phyloP scores from a whole-genome alignment of 495 filamentous ascomycete species.

The Aspergillus asperescens region DNA sequence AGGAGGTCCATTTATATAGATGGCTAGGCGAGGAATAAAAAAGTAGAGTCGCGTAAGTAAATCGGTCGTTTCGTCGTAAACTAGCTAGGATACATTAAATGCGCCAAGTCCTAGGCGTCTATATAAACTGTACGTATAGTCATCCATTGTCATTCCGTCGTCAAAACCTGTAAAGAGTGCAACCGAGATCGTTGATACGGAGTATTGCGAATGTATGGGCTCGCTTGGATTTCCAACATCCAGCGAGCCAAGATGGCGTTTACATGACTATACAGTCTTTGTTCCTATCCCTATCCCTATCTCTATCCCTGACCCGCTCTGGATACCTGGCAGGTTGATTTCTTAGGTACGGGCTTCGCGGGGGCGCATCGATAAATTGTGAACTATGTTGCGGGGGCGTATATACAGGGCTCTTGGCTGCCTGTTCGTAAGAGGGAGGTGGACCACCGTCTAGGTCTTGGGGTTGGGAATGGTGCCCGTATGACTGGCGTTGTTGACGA shows the following conservation, averaged over 20 bases:
- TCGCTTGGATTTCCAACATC: background rate
- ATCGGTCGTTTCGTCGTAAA: constrained; percentile 1
- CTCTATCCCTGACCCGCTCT: constrained; percentile 19
- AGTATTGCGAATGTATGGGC: background rate
- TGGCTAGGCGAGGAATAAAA: background rate
- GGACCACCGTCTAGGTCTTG: constrained; percentile 43
- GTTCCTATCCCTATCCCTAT: constrained; percentile 23
- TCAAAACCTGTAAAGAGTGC: constrained; percentile 4
- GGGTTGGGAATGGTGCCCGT: constrained; percentile 14
- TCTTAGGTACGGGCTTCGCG: constrained; percentile 19
- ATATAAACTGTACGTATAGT: constrained; percentile 15
- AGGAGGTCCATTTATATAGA: background rate
- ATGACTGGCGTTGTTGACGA: constrained; percentile 13
- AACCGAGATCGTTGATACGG: background rate
- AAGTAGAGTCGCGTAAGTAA: background rate
- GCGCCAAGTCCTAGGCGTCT: constrained; percentile 8
- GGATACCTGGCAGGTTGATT: constrained; percentile 18
- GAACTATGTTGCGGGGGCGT: constrained; percentile 57
- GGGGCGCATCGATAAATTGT: constrained; percentile 28
- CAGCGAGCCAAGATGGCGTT: constrained; percentile 6
- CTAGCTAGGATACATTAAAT: constrained; percentile 9
- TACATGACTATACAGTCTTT: constrained; percentile 47
- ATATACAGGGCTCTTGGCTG: constrained; percentile 58
- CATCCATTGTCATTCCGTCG: constrained; percentile 14
- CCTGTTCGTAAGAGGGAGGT: constrained; percentile 80